These are phyloP conservation scores for Schwanniomyces vanrijiae DNA, from an alignment of 805 yeast species.

Conservation along the genomic window DNA sequence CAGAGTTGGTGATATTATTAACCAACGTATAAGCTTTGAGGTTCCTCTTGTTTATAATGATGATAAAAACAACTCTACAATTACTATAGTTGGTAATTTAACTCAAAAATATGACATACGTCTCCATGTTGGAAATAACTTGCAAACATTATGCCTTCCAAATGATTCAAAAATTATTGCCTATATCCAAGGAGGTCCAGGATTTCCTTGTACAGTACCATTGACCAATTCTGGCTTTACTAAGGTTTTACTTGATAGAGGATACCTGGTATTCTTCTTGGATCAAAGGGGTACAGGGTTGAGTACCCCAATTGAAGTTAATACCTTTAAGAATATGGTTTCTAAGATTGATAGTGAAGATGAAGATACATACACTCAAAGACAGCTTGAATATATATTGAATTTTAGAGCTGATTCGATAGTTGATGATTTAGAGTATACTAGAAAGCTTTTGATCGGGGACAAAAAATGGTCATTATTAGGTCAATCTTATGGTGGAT, in stretches of 20 bases:
- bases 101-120: constrained; percentile 28
- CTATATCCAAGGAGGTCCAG: constrained; percentile 58
- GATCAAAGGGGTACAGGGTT: constrained; percentile 68
- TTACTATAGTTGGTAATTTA: constrained; percentile 29
- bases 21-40: constrained; percentile 20
- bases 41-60: constrained; percentile 20
- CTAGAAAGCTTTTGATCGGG: constrained; percentile 38
- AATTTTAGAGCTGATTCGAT: constrained; percentile 55
- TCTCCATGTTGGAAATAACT: constrained; percentile 12
- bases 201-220: constrained; percentile 46
- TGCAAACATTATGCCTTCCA: constrained; percentile 20
- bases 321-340: constrained; percentile 18
- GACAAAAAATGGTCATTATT: constrained; percentile 47
- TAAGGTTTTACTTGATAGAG: constrained; percentile 39
- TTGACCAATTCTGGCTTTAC: constrained; percentile 32
- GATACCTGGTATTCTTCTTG: constrained; percentile 44
- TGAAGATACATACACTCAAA: constrained; percentile 13
- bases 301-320: constrained; percentile 45
- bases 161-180: constrained; percentile 34
- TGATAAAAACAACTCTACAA: constrained; percentile 4
- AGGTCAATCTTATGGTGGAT: constrained; percentile 62
- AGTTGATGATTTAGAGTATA: constrained; percentile 49
- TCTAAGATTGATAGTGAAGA: constrained; percentile 11
- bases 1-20: constrained; percentile 17
- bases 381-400: constrained; percentile 39